A percentile compares a stretch with the other conserved stretches of the same genome.
These are phyloP conservation scores for Protomyces pachydermus DNA, from an alignment of 1,139 yeast species.

Conservation along the genomic window DNA sequence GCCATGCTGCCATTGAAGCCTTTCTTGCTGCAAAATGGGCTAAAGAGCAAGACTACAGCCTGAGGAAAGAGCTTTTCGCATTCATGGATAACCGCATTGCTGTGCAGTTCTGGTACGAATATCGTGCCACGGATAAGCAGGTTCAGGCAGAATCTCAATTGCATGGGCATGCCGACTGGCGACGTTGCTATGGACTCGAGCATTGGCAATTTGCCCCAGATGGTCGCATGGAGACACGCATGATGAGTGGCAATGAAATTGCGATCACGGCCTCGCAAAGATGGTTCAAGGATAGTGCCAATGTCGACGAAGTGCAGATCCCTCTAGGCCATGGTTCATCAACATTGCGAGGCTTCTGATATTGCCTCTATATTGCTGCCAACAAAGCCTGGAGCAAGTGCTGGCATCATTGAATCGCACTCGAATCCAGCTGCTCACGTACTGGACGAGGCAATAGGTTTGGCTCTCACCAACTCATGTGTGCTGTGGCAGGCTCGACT, in stretches of 20 bases:
- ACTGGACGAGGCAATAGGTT: too few species aligned
- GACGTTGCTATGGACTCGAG: constrained; percentile 32
- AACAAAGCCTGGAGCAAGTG: too few species aligned
- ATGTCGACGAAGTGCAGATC: constrained; percentile 23
- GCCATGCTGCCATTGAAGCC: constrained; percentile 29
- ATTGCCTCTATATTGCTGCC: background rate
- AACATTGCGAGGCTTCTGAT: background rate
- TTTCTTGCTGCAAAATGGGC: constrained; percentile 31
- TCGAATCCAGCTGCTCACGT: too few species aligned
- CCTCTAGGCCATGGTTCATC: constrained; percentile 13
- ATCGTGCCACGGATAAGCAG: background rate
- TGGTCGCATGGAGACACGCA: constrained; percentile 32
- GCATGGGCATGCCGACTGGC: constrained; percentile 27
- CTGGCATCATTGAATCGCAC: too few species aligned
- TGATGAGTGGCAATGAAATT: constrained; percentile 33
- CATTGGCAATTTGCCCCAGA: constrained; percentile 32
- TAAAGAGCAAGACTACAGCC: constrained; percentile 29
- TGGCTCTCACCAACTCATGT: too few species aligned
- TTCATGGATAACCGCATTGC: constrained; percentile 32
- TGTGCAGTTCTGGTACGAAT: constrained; percentile 33
- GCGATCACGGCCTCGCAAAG: constrained; percentile 27
- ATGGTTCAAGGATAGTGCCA: constrained; percentile 30
- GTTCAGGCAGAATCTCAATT: background rate
- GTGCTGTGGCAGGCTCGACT: too few species aligned
- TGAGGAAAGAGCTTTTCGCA: constrained; percentile 32